Conservation (phyloP, 495 filamentous ascomycete genomes). For the Saxophila tyrrhenica region DNA sequence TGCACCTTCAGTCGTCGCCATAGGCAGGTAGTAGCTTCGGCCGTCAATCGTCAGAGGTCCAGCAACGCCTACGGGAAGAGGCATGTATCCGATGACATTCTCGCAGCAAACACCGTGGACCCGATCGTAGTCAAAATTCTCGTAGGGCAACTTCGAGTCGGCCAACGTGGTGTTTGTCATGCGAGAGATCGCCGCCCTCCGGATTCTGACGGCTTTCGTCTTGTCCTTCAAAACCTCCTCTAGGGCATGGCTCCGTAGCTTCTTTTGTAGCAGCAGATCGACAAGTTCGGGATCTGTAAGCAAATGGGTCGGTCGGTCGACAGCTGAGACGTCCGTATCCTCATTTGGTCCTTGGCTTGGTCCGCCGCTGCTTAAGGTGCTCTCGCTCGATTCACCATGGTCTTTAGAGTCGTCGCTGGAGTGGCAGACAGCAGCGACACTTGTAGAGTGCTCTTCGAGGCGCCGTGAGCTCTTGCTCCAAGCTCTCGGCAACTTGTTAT, state of each 20-base stretch:
- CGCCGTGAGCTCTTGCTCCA: no score
- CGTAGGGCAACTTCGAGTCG: slow-evolving; percentile 74
- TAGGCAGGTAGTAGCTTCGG: slow-evolving; percentile 85
- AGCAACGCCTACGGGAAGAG: slow-evolving; percentile 83
- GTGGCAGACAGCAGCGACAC: no score
- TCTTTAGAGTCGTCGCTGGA: no score
- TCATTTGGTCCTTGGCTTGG: no score
- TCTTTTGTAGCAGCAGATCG: slow-evolving; percentile 67
- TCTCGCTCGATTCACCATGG: no score
- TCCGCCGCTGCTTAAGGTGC: no score
- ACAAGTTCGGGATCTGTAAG: slow-evolving; percentile 84
- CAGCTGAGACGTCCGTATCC: no score
- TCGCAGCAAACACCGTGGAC: slow-evolving; percentile 95
- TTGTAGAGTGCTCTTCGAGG: no score
- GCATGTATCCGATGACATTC: slow-evolving; percentile 95
- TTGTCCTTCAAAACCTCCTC: slow-evolving; percentile 58
- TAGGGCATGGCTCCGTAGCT: slow-evolving; percentile 73
- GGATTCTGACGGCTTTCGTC: slow-evolving; percentile 85
- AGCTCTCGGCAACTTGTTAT: no score
- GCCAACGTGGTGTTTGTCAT: slow-evolving; percentile 74
- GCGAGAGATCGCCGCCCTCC: slow-evolving; percentile 72
- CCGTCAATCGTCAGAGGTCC: slow-evolving; percentile 90
- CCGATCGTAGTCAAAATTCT: slow-evolving; percentile 83
- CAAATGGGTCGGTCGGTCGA: no score
- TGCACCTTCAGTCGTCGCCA: slow-evolving; percentile 98